Evolutionary conservation across 225 moss, liverwort and hornwort genomes (phyloP).

Genomic region (Ulota crispa): DNA sequence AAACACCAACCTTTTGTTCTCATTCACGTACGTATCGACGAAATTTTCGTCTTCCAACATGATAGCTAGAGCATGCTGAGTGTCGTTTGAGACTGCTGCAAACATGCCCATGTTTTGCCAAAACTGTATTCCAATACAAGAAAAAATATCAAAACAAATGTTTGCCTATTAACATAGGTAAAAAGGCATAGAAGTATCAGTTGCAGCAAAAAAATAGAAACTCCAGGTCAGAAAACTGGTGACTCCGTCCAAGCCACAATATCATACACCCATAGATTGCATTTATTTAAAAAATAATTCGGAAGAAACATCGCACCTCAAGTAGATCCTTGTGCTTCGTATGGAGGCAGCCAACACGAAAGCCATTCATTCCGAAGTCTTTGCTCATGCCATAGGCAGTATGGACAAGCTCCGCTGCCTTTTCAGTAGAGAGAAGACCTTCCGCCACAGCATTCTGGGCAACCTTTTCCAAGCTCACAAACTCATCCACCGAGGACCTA

Average conservation of each 20-base stretch:
- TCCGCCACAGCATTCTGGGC: slow-evolving; percentile 79
- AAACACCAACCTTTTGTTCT: slow-evolving; percentile 80
- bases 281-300: neutral
- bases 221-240: neutral
- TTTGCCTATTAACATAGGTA: neutral
- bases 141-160: neutral
- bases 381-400: slow-evolving; percentile 99
- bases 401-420: slow-evolving; percentile 73
- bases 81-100: slow-evolving; percentile 96
- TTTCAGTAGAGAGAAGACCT: slow-evolving; percentile 63
- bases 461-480: slow-evolving; percentile 97
- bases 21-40: slow-evolving; percentile 84
- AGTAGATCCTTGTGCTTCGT: slow-evolving; percentile 81
- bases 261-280: neutral
- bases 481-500: slow-evolving; percentile 77
- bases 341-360: slow-evolving; percentile 98
- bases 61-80: slow-evolving; percentile 91
- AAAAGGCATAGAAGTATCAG: neutral
- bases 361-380: slow-evolving; percentile 99
- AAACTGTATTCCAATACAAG: slow-evolving; percentile 53
- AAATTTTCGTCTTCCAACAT: slow-evolving; percentile 94
- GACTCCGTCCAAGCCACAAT: neutral
- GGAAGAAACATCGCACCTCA: slow-evolving; percentile 39
- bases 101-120: slow-evolving; percentile 99
- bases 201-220: neutral